A percentile compares a stretch with the other conserved stretches of the same genome.
These are phyloP conservation scores for Prunus mongolica DNA, from an alignment of 306 rosid species.

Conservation along the genomic window DNA sequence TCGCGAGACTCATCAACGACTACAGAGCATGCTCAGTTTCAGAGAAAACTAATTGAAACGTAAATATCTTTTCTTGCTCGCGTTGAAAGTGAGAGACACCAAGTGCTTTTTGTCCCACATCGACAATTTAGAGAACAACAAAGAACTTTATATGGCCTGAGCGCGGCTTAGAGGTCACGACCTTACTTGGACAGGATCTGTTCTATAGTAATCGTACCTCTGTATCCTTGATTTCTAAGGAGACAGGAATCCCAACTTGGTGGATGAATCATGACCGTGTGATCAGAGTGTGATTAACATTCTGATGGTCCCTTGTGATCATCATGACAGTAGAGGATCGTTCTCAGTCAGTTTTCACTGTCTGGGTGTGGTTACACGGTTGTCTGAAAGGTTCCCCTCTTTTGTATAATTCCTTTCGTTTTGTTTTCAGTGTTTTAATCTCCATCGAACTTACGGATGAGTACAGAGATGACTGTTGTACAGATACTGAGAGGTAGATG, in stretches of 20 bases:
- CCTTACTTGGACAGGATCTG: constrained; percentile 29
- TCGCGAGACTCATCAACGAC: background rate
- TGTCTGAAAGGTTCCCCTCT: too few species aligned
- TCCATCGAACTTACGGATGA: too few species aligned
- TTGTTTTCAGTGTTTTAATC: too few species aligned
- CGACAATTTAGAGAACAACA: background rate
- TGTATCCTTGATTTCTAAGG: constrained; percentile 20
- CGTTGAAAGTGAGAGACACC: too few species aligned
- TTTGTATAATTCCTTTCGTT: too few species aligned
- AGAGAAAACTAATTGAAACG: background rate
- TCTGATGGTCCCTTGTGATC: too few species aligned
- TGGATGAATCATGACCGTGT: constrained; percentile 9
- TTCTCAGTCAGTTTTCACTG: background rate
- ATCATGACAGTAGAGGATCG: background rate
- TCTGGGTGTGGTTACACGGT: background rate
- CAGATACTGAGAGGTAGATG: too few species aligned
- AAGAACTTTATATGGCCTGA: background rate
- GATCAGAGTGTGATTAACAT: constrained; percentile 14
- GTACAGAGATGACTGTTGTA: too few species aligned
- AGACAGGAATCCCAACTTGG: constrained; percentile 21
- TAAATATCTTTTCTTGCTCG: background rate
- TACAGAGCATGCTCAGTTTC: background rate
- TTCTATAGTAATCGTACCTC: constrained; percentile 22
- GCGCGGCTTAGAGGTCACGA: rapidly evolving
- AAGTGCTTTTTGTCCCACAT: background rate